Evolutionary conservation across 345 rosid genomes (phyloP), one percentile per base, ranked within the genome.

Genomic region (Gossypium herbaceum): DNA sequence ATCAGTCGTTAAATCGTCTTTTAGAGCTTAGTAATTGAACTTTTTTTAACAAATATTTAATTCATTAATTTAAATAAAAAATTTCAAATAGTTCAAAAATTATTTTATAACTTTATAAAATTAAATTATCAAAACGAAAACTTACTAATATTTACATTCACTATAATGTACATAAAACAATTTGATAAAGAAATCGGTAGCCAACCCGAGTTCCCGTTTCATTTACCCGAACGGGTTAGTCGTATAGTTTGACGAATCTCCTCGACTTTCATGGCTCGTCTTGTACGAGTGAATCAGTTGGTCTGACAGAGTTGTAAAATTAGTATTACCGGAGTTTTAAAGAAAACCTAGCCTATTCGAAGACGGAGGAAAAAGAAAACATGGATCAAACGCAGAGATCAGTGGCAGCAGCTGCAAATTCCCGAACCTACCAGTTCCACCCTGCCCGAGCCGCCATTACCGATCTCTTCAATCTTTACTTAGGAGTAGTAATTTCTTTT

Each of bases 401-500:
- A 72, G 79, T 80, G 1, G 72, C 89, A 39, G 67, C 90, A 10
- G 73, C 92, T 10, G 75, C 94, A 24, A 73, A 60, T 52, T 84
- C 98, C 15, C 85, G 96, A 63, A 72, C 90, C 17, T 89, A 82
- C 88, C 99, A 87, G 79, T 80, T 86, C 75, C 96, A 90, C 61
- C 93, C 97, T 1, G 93, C 93, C 55, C 89, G 94, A 71, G 50
- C 88, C 54, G 92, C 97, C 75, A 89, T 91, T 58, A 51, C 82
- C 76, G 98, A 95, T 80, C 97, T 93, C 80, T 91, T 96, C 84
- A 93, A 90, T 79, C 91, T 89, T 85, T 89, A 93, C 82, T 81
- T 96, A 70, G 99, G 99, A 73, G 97, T 92, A 80, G 71, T 52
- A 45, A 24, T 41, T 44, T 17, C 1, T 10, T 43, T 70, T 19